phyloP scores from a whole-genome alignment of 1,284 basidiomycete species.

The Marasmius tenuissimus region DNA sequence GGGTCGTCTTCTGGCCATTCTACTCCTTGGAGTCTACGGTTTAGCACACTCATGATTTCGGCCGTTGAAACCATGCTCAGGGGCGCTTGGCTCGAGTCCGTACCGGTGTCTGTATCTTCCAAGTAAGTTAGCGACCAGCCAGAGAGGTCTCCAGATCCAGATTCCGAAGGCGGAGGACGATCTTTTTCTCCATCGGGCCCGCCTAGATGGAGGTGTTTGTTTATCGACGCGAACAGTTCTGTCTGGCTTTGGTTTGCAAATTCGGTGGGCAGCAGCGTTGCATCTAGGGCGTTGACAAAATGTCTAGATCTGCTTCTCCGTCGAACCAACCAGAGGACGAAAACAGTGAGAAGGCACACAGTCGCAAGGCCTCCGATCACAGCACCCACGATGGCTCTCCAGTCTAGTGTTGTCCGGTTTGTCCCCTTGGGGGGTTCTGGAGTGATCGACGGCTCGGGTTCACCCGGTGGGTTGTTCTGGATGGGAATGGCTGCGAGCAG shows the following conservation, averaged over 20 bases:
- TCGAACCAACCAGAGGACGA: neutral
- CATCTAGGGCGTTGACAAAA: too few species aligned
- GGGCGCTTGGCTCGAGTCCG: too few species aligned
- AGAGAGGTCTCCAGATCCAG: neutral
- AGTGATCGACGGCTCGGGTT: neutral
- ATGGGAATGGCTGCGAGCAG: conserved; percentile 6
- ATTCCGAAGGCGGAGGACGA: neutral
- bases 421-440: too few species aligned
- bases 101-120: too few species aligned
- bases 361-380: neutral
- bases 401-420: neutral
- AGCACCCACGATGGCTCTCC: neutral
- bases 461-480: neutral
- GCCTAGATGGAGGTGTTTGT: too few species aligned
- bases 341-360: neutral
- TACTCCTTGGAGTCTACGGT: neutral
- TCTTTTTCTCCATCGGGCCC: too few species aligned
- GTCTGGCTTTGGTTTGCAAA: too few species aligned
- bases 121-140: neutral
- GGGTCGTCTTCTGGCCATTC: neutral
- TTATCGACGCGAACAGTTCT: too few species aligned
- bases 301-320: neutral
- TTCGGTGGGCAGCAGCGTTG: too few species aligned
- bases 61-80: neutral
- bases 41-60: neutral